Conservation (phyloP, 179 eudicot genomes). For the Beta macrorhiza region DNA sequence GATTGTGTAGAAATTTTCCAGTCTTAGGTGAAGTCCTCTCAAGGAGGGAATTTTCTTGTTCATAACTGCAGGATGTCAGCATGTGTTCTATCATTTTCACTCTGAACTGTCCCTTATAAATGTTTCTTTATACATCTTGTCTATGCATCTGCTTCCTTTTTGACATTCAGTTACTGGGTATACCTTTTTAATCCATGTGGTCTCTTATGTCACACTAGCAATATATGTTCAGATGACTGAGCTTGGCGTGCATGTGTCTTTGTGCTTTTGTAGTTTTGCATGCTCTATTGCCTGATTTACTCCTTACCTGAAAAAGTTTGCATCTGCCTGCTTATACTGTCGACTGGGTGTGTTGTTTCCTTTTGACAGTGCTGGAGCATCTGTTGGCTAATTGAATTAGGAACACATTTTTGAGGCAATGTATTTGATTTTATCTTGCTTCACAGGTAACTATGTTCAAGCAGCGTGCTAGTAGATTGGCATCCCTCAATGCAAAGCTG, state of each 20-base stretch:
- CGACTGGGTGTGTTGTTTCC: neutral
- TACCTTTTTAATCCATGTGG: neutral
- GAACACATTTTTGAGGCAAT: neutral
- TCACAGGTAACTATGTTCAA: conserved; percentile 85
- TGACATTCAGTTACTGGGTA: neutral
- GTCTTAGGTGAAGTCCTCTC: neutral
- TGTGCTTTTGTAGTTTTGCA: neutral
- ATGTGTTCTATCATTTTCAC: neutral
- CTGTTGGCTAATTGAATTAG: neutral
- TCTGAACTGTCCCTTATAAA: neutral
- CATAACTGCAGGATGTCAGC: neutral
- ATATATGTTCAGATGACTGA: neutral
- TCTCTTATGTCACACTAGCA: neutral
- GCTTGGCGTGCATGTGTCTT: neutral
- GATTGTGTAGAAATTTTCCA: neutral
- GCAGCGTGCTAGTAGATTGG: conserved; percentile 74
- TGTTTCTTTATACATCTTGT: neutral
- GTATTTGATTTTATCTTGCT: conserved; percentile 2
- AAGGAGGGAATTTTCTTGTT: neutral
- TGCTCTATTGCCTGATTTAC: neutral
- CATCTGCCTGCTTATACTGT: neutral
- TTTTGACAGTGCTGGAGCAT: neutral
- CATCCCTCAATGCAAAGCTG: conserved; percentile 74
- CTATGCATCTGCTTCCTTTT: neutral
- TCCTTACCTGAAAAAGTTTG: neutral